A percentile compares a stretch with the other conserved stretches of the same genome.
These are phyloP conservation scores for Solanum chiquidenum DNA, from an alignment of 257 asterid genomes.

Conservation along the genomic window DNA sequence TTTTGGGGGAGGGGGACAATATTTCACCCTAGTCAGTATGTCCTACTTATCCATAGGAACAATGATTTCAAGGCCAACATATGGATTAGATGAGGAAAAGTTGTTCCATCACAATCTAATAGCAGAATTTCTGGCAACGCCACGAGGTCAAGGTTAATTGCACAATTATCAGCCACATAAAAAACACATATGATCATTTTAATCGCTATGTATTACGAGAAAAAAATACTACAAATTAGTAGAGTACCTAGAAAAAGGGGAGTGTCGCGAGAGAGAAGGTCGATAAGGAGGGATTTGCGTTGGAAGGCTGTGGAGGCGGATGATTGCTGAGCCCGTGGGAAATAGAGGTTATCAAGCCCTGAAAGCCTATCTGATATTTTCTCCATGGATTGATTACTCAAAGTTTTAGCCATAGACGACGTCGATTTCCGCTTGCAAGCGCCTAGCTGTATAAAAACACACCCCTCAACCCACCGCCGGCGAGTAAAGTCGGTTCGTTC, in stretches of 20 bases:
- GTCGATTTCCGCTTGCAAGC: not conserved
- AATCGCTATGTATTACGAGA: not conserved
- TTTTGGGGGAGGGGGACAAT: not conserved
- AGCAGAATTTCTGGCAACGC: not conserved
- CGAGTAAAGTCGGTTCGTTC: not conserved
- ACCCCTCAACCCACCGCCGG: not conserved
- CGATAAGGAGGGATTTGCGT: constrained; percentile 66
- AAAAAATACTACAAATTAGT: not conserved
- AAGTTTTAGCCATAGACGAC: not conserved
- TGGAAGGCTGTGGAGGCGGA: constrained; percentile 46
- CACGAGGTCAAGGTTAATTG: not conserved
- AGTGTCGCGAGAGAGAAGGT: constrained; percentile 71
- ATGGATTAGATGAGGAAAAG: not conserved
- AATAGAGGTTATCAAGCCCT: constrained; percentile 66
- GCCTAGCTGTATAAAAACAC: not conserved
- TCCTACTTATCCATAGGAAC: not conserved
- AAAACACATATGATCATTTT: not conserved
- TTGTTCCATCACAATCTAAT: not conserved
- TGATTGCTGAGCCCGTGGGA: constrained; percentile 73
- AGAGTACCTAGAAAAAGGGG: constrained; percentile 73
- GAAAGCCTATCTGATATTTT: constrained; percentile 57
- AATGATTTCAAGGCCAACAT: not conserved
- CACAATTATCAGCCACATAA: too few relatives aligned
- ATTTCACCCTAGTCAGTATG: not conserved
- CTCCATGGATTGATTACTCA: constrained; percentile 46